Evolutionary conservation across 352 stramenopile species (phyloP), one percentile per base, ranked within the genome.

Genomic region (Hyaloperonospora arabidopsidis): DNA sequence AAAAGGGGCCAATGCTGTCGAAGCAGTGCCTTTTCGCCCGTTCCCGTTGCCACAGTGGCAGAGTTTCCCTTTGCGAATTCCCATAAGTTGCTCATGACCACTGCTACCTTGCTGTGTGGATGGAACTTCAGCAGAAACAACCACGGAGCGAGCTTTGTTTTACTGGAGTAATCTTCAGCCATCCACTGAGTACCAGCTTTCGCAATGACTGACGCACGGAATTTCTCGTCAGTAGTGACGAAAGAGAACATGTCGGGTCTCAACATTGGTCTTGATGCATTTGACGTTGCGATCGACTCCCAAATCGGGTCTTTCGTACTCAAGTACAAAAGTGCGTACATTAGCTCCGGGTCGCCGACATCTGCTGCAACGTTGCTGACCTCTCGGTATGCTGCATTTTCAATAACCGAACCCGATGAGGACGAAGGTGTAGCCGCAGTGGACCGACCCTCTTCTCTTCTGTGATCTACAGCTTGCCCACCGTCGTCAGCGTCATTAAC

Each of bases 371-470:
- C 68, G 45, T 89, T 88, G 65, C 82, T 90, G 10, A 93, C 79
- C 66, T 93, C 82, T 19, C 82, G 79, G 53, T 93, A 93, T 1
- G 79, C 81, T 19, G 75, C 77, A 52, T 93, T 93, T 46, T 88
- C 77, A 17, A 93, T 70, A 0, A 61, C 75, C 35, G 49, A 56
- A 10, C 34, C 49, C 25, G 61, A 55, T 12, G 57, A 51, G 39
- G 46, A 8, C n/a, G 53, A 25, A 55, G 36, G 25, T 32, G 19
- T 34, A 22, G 61, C 34, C 10, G 64, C 4, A 34, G 21, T 39
- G 10, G 52, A 8, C 32, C 19, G 0, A 4, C 45, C 52, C 23
- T 28, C 57, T 17, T 28, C 29, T 49, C 45, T 51, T 11, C 45
- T 50, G 49, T 41, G 12, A 41, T 41, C 12, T 2, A 11, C 35